Conservation (phyloP, 495 filamentous ascomycete genomes). For the Jackrogersella minutella region DNA sequence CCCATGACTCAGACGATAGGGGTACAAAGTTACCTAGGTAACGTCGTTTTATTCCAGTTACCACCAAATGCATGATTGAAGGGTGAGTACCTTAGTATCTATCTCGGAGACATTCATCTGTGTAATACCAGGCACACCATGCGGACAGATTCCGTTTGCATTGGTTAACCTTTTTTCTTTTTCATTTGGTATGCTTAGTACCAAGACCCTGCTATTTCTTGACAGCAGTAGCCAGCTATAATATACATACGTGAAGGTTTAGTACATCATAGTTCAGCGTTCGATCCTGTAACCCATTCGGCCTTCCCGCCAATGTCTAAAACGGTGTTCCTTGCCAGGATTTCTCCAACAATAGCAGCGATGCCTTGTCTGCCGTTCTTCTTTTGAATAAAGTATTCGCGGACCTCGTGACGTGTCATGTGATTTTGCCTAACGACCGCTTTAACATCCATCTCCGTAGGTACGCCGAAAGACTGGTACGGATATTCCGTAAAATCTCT, state of each 20-base stretch:
- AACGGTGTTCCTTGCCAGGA: slow-evolving; percentile 60
- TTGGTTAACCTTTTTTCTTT: slow-evolving; percentile 5
- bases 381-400: slow-evolving; percentile 56
- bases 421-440: slow-evolving; percentile 54
- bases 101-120: background rate
- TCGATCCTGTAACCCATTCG: slow-evolving; percentile 47
- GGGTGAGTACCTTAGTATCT: background rate
- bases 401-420: slow-evolving; percentile 51
- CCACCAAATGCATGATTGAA: background rate
- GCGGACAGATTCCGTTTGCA: background rate
- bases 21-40: background rate
- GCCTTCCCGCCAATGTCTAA: slow-evolving; percentile 43
- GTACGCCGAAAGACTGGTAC: slow-evolving; percentile 69
- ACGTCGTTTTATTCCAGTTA: no score
- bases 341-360: slow-evolving; percentile 63
- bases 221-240: slow-evolving; percentile 3
- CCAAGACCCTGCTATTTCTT: background rate
- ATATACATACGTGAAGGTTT: slow-evolving; percentile 32
- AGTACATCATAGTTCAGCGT: slow-evolving; percentile 15
- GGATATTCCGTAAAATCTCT: slow-evolving; percentile 73
- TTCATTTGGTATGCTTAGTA: slow-evolving; percentile 9
- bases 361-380: slow-evolving; percentile 64
- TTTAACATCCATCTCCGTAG: slow-evolving; percentile 75
- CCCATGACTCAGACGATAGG: slow-evolving; percentile 30
- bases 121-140: background rate